These are phyloP conservation scores for Psidium friedrichsthalianum DNA, from an alignment of 345 rosid genomes.

Conservation along the genomic window DNA sequence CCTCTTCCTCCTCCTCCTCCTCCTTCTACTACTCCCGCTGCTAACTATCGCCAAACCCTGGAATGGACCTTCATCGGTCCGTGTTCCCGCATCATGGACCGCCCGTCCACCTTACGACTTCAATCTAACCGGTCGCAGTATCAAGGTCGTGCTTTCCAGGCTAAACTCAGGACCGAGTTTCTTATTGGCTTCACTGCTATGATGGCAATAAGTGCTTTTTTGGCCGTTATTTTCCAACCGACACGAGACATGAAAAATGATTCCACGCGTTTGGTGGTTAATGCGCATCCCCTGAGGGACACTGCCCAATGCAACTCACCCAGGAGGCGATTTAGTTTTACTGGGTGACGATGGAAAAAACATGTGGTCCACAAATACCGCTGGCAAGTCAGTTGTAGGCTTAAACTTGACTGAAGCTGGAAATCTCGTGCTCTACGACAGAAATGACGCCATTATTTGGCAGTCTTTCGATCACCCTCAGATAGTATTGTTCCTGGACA, in stretches of 20 bases:
- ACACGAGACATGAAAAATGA: background rate
- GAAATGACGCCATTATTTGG: background rate
- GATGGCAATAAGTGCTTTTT: accelerated
- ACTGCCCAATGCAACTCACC: background rate
- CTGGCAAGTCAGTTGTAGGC: background rate
- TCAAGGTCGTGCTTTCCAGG: background rate
- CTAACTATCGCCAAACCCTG: too few species aligned
- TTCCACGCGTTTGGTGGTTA: too few species aligned
- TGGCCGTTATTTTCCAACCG: background rate
- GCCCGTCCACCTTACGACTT: accelerated
- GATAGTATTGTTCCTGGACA: accelerated
- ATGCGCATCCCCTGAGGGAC: background rate
- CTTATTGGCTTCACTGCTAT: accelerated
- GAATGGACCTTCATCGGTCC: background rate
- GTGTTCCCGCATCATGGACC: background rate
- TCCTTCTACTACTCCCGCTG: too few species aligned
- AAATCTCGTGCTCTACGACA: background rate
- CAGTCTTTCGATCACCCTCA: background rate
- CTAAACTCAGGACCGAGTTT: background rate
- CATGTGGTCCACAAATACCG: accelerated
- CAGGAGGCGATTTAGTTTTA: background rate
- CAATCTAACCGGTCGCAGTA: accelerated
- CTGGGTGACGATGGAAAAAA: background rate
- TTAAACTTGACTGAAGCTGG: background rate
- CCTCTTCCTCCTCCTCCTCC: too few species aligned